Base-by-base conservation (phyloP, 1,139 yeast species). In the Yamadazyma kanchanaburiensis region DNA sequence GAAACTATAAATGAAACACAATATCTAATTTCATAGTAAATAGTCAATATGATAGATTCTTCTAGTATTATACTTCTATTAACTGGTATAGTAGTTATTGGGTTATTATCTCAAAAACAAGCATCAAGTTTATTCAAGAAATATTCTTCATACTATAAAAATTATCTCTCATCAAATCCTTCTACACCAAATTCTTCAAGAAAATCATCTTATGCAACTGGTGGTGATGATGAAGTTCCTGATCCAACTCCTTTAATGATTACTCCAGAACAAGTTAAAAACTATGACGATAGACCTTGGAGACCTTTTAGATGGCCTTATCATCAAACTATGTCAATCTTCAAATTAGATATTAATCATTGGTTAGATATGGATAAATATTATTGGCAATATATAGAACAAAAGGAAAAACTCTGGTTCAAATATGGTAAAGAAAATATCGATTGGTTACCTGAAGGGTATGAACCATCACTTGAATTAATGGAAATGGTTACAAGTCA, bases 341-440 rank as follows among this genome's bases (percentile, higher is more conserved):
- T 70, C 60, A 77, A 77, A 49, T 64, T 81, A 21, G 85, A 80
- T 45, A 64, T 79, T 19, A 78, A 80, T 51, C 85, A 81, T 51
- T 81, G 88, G 89, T 59, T 81, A 35, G 88, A 80, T 46, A 81
- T 81, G 88, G 88, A 81, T 52, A 80, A 78, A 51, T 80, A 77
- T 55, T 81, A 79, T 48, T 62, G 77, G 51, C 80, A 77, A 38
- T 81, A 80, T 45, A 68, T 80, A 31, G 63, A 74, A 38, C 86
- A 81, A 47, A 78, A 79, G 54, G 58, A 70, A 44, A 58, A 82
- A 40, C 70, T 80, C 22, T 69, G 71, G 55, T 68, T 67, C 42
- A 58, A 68, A 31, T 78, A 75, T 44, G 86, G 85, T 5, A 68
- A 69, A 32, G 73, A 77, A 34, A 77, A 79, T 46, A 67, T 78